Base-by-base conservation (phyloP, 352 stramenopile species). In the Phytopythium delawarense region DNA sequence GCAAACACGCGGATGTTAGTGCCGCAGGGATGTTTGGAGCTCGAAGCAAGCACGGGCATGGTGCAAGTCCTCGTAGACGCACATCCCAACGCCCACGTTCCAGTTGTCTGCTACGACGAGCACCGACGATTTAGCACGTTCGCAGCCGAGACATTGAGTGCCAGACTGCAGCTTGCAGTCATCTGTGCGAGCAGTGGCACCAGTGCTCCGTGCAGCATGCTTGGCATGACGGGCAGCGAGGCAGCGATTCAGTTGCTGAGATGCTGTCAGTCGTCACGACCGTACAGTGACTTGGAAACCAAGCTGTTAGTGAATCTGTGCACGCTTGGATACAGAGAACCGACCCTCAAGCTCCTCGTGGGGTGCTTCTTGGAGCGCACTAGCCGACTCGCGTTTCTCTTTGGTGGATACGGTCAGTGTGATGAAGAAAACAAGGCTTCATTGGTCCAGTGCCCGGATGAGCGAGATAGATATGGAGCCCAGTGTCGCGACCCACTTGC, bases 171-270 rank as follows among this genome's bases (percentile, higher is more conserved):
- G 42, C 57, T 82, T 16, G 66, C 65, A 12, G 59, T 57, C 0
- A 62, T 82, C 23, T 75, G 71, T 20, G 65, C 60, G 4, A 63
- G 61, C 7, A 62, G 64, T 0, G 62, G 64, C 0, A 59, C 42
- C 8, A 57, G 35, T 18, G 34, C 72, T 16, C 64, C 69, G 40
- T 70, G 59, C 7, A 30, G 20, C 3, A 44, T 61, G 15, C 28
- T 72, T 12, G 50, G 54, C 0, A 75, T 82, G 74, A 78, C 71
- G 4, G 71, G 69, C 1, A 45, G 61, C 1, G 74, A 82, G 35
- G 71, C 69, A 4, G 66, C 71, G 16, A 37, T 79, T 4, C 59
- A 76, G 20, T 44, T 65, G 37, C 42, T 83, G 4, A 66, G 70
- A 56, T 65, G 66, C 18, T 83, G 71, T 30, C 56, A 42, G 23